phyloP scores from a whole-genome alignment of 352 stramenopile species.

The Plasmopara viticola region DNA sequence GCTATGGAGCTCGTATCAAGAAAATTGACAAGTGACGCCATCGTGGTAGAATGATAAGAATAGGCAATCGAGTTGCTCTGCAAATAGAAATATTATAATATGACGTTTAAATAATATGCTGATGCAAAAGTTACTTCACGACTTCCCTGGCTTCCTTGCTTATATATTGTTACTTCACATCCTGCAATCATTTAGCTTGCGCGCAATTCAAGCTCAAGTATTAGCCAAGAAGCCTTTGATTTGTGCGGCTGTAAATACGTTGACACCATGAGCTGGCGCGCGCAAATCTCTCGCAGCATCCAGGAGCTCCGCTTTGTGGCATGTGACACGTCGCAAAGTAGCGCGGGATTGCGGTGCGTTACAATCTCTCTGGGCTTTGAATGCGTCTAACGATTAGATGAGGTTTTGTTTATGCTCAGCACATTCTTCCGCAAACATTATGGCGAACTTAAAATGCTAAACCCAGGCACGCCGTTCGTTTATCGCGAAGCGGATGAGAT shows the following conservation, averaged over 20 bases:
- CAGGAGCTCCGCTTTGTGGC: slow-evolving; percentile 81
- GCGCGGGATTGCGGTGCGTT: slow-evolving; percentile 60
- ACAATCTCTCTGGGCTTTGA: neutral
- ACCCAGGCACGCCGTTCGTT: slow-evolving; percentile 74
- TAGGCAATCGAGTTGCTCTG: too few relatives aligned
- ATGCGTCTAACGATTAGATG: neutral
- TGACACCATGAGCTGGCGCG: slow-evolving; percentile 89
- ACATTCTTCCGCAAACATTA: slow-evolving; percentile 87
- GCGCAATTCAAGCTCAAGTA: neutral
- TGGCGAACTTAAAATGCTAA: slow-evolving; percentile 84
- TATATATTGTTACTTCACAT: too few relatives aligned
- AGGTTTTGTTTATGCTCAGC: slow-evolving; percentile 19
- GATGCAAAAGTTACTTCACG: too few relatives aligned
- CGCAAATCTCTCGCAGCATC: slow-evolving; percentile 82
- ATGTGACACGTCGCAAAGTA: slow-evolving; percentile 82
- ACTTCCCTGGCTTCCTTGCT: too few relatives aligned
- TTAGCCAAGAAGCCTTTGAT: slow-evolving; percentile 2
- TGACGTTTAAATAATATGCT: too few relatives aligned
- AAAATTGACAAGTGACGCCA: too few relatives aligned
- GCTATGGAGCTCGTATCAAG: neutral
- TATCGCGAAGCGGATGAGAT: slow-evolving; percentile 85
- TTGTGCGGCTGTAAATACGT: too few relatives aligned
- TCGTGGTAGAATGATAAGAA: too few relatives aligned
- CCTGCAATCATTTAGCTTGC: neutral
- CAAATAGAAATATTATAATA: too few relatives aligned